Base-by-base conservation (phyloP, 192 early-diverging fungal species). In the Phycomyces nitens region DNA sequence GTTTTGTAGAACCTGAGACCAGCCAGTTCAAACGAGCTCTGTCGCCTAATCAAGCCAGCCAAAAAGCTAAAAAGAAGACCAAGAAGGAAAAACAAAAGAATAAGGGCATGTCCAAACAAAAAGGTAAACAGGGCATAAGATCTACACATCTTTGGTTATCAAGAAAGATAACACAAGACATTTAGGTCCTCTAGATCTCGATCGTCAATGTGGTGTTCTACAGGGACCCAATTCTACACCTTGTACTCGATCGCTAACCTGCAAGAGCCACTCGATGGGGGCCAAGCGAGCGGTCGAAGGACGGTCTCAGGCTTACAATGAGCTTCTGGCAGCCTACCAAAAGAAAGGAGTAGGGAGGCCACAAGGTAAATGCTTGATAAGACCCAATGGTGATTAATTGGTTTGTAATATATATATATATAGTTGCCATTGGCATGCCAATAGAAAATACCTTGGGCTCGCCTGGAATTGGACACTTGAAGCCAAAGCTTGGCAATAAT, bases 221-320 rank as follows among this genome's bases (percentile, higher is more conserved):
- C 56, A 69, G 38, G 67, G 77, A 22, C 83, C 86, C 1, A 84
- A 80, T 38, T 81, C 79, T 12, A 55, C 71, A 49, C 82, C 82
- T 0, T 98, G 96, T 73, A 79, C 86, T 50, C 89, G 96, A 44
- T 92, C 93, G 47, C 82, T 98, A 14, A 98, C 94, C 26, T 98
- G 96, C 79, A 98, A 98, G 70, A 94, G 92, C 5, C 96, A 98
- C 61, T 87, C 90, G 27, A 92, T 98, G 81, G 87, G 86, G 1
- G 79, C 83, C 42, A 98, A 98, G 70, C 82, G 94, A 34, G 82
- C 80, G 1, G 96, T 98, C 10, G 73, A 74, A 47, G 95, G 94
- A 15, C 82, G 96, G 51, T 92, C 94, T 27, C 80, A 87, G 70
- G 80, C 84, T 18, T 98, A 93, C 70, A 92, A 98, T 64, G 78